These are phyloP conservation scores for Astragalus membranaceus DNA, from an alignment of 306 rosid species.

Conservation along the genomic window DNA sequence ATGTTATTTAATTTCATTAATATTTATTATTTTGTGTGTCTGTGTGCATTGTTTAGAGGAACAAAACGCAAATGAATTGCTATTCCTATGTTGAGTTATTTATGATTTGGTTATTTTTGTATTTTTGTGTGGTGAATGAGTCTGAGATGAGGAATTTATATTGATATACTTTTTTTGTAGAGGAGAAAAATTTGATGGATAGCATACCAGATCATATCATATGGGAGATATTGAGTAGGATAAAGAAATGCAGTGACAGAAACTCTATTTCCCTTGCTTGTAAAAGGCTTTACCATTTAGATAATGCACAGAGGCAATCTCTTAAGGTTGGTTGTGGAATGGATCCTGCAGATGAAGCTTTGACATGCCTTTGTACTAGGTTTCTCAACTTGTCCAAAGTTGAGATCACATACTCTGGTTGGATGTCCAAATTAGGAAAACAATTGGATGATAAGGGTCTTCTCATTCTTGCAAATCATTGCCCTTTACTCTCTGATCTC, in stretches of 20 bases:
- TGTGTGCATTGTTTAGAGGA: background rate
- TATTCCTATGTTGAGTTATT: too few relatives aligned
- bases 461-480: constrained; percentile 45
- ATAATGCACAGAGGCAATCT: constrained; percentile 58
- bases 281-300: constrained; percentile 49
- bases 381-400: constrained; percentile 55
- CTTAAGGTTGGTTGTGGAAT: constrained; percentile 81
- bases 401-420: constrained; percentile 74
- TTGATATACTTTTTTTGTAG: background rate
- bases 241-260: constrained; percentile 54
- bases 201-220: constrained; percentile 66
- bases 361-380: constrained; percentile 60
- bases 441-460: constrained; percentile 87
- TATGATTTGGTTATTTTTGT: too few relatives aligned
- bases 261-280: constrained; percentile 53
- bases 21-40: background rate
- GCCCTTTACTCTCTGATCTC: constrained; percentile 56
- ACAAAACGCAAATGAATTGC: background rate
- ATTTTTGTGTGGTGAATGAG: background rate
- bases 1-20: background rate
- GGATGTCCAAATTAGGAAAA: constrained; percentile 91
- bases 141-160: background rate
- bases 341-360: constrained; percentile 80
- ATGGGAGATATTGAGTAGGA: constrained; percentile 73
- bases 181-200: constrained; percentile 44